phyloP scores from a whole-genome alignment of 495 filamentous ascomycete genomes.

The Daldinia decipiens region DNA sequence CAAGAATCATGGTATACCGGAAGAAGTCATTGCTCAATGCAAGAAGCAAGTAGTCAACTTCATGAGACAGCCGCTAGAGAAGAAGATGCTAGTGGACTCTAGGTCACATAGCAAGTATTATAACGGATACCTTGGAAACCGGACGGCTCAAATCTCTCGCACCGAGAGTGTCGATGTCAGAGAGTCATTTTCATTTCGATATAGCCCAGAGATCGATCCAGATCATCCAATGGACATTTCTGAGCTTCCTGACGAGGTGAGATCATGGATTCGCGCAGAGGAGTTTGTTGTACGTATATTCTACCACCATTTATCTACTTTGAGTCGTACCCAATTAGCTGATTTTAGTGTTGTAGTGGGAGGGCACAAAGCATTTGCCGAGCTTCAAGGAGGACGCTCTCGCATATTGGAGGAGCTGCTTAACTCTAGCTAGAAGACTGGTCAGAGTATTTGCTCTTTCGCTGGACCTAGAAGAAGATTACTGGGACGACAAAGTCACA shows the following conservation, averaged over 20 bases:
- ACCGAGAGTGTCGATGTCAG: slow-evolving; percentile 52
- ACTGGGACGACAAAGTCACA: slow-evolving; percentile 62
- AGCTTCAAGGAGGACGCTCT: slow-evolving; percentile 59
- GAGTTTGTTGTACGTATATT: slow-evolving; percentile 51
- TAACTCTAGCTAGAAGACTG: slow-evolving; percentile 59
- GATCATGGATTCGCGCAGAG: slow-evolving; percentile 52
- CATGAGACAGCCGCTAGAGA: slow-evolving; percentile 57
- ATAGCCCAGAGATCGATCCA: slow-evolving; percentile 59
- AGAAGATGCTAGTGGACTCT: slow-evolving; percentile 54
- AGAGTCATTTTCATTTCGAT: slow-evolving; percentile 59
- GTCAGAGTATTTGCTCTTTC: slow-evolving; percentile 62
- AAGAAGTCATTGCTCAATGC: slow-evolving; percentile 56
- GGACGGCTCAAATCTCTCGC: slow-evolving; percentile 49
- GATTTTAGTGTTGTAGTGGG: slow-evolving; percentile 51
- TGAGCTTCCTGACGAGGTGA: slow-evolving; percentile 51
- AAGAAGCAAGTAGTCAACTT: slow-evolving; percentile 57
- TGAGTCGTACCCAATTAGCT: background rate
- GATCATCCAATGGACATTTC: slow-evolving; percentile 51
- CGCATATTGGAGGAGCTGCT: slow-evolving; percentile 59
- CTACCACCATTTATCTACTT: background rate
- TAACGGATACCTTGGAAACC: slow-evolving; percentile 47
- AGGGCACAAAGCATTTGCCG: slow-evolving; percentile 58
- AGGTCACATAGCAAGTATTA: slow-evolving; percentile 44
- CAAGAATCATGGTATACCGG: slow-evolving; percentile 63
- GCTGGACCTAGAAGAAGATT: slow-evolving; percentile 59